Conservation (phyloP, 2,329 filamentous ascomycete species). For the Colletotrichum tofieldiae region DNA sequence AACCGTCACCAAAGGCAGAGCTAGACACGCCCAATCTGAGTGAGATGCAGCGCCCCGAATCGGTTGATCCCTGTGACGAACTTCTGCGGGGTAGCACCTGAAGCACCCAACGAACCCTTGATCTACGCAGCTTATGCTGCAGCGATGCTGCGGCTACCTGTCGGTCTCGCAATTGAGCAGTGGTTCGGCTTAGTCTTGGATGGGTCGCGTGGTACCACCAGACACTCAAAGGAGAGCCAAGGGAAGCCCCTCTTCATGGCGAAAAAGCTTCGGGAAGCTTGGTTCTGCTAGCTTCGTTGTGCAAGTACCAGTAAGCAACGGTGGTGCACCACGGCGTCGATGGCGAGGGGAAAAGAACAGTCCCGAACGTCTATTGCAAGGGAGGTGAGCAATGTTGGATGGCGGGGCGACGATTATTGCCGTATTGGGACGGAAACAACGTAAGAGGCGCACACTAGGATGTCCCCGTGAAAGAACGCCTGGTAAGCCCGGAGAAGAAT, state of each 20-base stretch:
- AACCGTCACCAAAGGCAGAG: background rate
- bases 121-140: slow-evolving; percentile 26
- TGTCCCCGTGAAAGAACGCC: slow-evolving; percentile 6
- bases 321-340: background rate
- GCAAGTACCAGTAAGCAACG: background rate
- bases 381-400: background rate
- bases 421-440: slow-evolving; percentile 7
- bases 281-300: background rate
- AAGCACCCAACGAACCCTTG: background rate
- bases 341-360: background rate
- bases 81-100: slow-evolving; percentile 25
- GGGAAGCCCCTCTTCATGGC: slow-evolving; percentile 6
- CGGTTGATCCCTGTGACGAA: background rate
- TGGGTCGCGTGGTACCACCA: slow-evolving; percentile 20
- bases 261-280: slow-evolving; percentile 35
- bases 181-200: slow-evolving; percentile 8
- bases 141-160: slow-evolving; percentile 14
- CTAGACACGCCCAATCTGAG: slow-evolving; percentile 5
- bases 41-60: slow-evolving; percentile 14
- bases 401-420: slow-evolving; percentile 29
- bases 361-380: background rate
- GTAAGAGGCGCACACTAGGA: slow-evolving; percentile 11
- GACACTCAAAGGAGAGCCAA: background rate
- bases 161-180: slow-evolving; percentile 11
- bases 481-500: background rate